These are phyloP conservation scores for Naegleria fowleri DNA, from an alignment of 208 protist genomes.

Conservation along the genomic window DNA sequence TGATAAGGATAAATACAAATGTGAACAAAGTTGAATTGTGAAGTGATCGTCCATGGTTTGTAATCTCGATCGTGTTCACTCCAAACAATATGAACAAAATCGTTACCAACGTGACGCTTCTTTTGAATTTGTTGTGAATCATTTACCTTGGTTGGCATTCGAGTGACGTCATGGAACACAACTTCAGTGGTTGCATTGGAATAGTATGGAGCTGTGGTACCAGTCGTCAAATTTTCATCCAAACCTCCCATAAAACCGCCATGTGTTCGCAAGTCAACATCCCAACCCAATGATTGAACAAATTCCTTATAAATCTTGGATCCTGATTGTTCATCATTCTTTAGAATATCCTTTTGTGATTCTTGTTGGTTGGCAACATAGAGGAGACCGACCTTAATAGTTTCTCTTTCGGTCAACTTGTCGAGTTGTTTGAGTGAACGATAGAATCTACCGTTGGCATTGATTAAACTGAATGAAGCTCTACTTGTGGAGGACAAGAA, in stretches of 20 bases:
- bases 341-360: slow-evolving; percentile 26
- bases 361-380: slow-evolving; percentile 33
- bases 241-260: slow-evolving; percentile 35
- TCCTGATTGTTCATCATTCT: slow-evolving; percentile 1
- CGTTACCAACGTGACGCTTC: slow-evolving; percentile 71
- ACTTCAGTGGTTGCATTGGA: slow-evolving; percentile 32
- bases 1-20: slow-evolving; percentile 68
- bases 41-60: slow-evolving; percentile 54
- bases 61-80: slow-evolving; percentile 60
- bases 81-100: slow-evolving; percentile 73
- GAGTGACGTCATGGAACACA: slow-evolving; percentile 33
- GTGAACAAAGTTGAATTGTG: slow-evolving; percentile 70
- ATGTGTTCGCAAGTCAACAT: slow-evolving; percentile 33
- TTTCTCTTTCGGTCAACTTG: slow-evolving; percentile 26
- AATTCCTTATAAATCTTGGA: slow-evolving; percentile 27
- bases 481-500: not conserved
- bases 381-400: slow-evolving; percentile 35
- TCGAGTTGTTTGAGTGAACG: not conserved
- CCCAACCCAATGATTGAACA: slow-evolving; percentile 31
- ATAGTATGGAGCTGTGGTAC: slow-evolving; percentile 25
- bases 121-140: slow-evolving; percentile 34
- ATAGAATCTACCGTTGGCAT: not conserved
- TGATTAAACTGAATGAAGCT: not conserved
- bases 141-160: slow-evolving; percentile 30
- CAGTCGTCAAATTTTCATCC: not conserved